phyloP scores from a whole-genome alignment of 129 eudicot genomes.

The Arctium lappa region DNA sequence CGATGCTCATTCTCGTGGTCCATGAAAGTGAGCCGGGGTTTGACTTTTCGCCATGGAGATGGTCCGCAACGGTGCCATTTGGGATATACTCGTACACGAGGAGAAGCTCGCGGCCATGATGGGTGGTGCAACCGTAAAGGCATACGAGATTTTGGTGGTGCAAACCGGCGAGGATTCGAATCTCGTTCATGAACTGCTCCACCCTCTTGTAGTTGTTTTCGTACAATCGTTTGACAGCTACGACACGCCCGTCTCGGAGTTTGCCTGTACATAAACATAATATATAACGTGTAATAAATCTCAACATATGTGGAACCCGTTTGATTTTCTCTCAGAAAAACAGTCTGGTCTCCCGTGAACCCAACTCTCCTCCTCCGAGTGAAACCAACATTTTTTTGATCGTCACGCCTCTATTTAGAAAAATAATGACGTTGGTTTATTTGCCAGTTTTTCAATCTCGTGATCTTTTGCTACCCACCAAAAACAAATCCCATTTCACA shows the following conservation, averaged over 20 bases:
- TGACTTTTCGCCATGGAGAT: conserved; percentile 61
- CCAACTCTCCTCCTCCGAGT: no score
- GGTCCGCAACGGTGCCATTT: conserved; percentile 84
- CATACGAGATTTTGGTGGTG: conserved; percentile 69
- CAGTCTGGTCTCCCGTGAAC: no score
- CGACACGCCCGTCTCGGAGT: conserved; percentile 76
- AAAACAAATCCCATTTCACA: no score
- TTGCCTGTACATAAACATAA: conserved; percentile 42
- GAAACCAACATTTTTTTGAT: not conserved
- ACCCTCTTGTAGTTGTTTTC: conserved; percentile 64
- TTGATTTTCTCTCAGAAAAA: not conserved
- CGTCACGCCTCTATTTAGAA: not conserved
- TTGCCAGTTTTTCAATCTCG: not conserved
- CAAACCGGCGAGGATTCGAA: conserved; percentile 56
- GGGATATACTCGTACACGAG: conserved; percentile 80
- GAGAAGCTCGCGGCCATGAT: conserved; percentile 57
- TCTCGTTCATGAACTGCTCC: conserved; percentile 75
- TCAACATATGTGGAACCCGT: not conserved
- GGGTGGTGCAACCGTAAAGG: conserved; percentile 82
- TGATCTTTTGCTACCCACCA: not conserved
- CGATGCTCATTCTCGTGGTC: conserved; percentile 62
- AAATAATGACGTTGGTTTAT: no score
- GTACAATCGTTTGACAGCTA: conserved; percentile 69
- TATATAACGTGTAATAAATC: no score
- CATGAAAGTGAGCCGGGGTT: conserved; percentile 49